These are phyloP conservation scores for Penicillium bovifimosum DNA, from an alignment of 495 filamentous ascomycete genomes.

Conservation along the genomic window DNA sequence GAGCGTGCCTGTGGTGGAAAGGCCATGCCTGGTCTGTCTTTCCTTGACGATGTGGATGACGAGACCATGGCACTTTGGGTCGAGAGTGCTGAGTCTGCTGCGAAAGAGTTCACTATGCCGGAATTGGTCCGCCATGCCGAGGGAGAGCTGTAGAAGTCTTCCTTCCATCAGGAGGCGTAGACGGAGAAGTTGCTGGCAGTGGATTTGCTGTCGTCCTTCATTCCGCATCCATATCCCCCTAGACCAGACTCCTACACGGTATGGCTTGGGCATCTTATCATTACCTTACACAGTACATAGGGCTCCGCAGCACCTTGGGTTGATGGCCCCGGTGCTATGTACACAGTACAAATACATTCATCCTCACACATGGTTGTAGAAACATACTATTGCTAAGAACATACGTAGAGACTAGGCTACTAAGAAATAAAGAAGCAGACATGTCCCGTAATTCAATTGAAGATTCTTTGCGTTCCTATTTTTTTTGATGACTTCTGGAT, in stretches of 20 bases:
- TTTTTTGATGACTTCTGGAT: slow-evolving; percentile 31
- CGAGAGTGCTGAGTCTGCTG: slow-evolving; percentile 23
- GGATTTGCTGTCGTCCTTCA: not conserved
- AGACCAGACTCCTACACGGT: not conserved
- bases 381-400: too few species aligned
- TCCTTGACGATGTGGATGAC: slow-evolving; percentile 47
- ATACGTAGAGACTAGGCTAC: not conserved
- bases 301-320: not conserved
- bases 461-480: slow-evolving; percentile 23
- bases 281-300: slow-evolving; percentile 14
- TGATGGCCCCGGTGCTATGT: too few species aligned
- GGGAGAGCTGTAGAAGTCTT: slow-evolving; percentile 17
- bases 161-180: not conserved
- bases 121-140: slow-evolving; percentile 11
- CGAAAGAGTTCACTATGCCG: slow-evolving; percentile 10
- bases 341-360: not conserved
- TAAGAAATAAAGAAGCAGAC: not conserved
- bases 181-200: not conserved
- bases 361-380: not conserved
- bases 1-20: slow-evolving; percentile 69
- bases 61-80: slow-evolving; percentile 22
- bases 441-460: slow-evolving; percentile 9
- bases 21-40: slow-evolving; percentile 57
- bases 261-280: not conserved
- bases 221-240: not conserved